Evolutionary conservation across 1,284 basidiomycete species (phyloP), one percentile per base, ranked within the genome.

Genomic region (Trichosporon ovoides): DNA sequence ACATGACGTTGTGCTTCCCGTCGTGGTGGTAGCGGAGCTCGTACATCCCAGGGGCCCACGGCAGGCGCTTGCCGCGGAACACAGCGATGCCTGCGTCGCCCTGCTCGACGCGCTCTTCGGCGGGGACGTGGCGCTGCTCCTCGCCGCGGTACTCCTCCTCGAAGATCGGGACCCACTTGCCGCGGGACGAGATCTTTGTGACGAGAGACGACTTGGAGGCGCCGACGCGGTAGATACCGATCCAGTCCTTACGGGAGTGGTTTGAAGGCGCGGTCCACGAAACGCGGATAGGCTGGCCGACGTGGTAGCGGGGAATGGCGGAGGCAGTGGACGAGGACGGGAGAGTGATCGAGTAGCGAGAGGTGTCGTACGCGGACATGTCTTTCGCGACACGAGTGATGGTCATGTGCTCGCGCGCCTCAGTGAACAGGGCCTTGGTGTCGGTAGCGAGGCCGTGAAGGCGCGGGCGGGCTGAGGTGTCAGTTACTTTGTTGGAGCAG

Each of bases 191-290:
- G n/a, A 88, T 87, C 60, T 86, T 85, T 3, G 96, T 98, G 43
- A 96, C 84, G 18, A 88, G 80, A 19, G 81, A 85, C 16, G 86
- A 88, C 70, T 86, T 86, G 77, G 91, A 93, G 0, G 91, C 90
- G 31, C 90, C 91, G 59, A 91, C 67, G 78, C 91, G 91, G 68
- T 96, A 97, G 40, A 98, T 84, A 12, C 94, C 96, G 67, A 98
- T 89, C 96, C 95, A 98, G 75, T 98, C 95, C 66, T 87, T 85
- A n/a, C 90, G 83, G 11, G 92, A 95, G 72, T 98, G 95, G 58
- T 86, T 84, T 33, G 81, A 77, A 0, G 95, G 92, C 1, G 91
- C 94, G 54, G 85, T 84, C 94, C 94, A 98, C 43, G 84, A 83
- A 34, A 98, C 82, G 5, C 77, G 81, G 67, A 98, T 93, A 6